Evolutionary conservation across 1,284 basidiomycete species (phyloP), one percentile per base, ranked within the genome.

Genomic region (Athelia psychrophila): DNA sequence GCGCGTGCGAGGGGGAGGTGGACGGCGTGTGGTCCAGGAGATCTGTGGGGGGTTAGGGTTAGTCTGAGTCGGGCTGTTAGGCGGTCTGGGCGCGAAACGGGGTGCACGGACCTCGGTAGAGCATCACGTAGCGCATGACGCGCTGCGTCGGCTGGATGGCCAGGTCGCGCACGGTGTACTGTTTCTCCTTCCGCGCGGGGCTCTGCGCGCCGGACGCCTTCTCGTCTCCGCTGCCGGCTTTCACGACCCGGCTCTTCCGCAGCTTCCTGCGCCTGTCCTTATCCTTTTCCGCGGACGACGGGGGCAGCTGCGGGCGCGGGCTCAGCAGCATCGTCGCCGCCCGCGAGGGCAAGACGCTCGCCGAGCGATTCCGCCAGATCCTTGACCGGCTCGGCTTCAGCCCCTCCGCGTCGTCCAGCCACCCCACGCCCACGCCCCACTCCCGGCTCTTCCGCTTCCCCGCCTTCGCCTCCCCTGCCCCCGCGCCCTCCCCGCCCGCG

Each of bases 131-230:
- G 58, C 86, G 75, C 73, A 81, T 83, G 22, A 86, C 78, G 49
- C 86, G 70, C 67, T 88, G 86, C 15, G 81, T 81, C 19, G 86
- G 86, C 55, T 84, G 70, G 55, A 88, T 88, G 3, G 83, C 86
- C 9, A 88, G 69, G 54, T 88, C 86, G 50, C 83, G 69, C 23
- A 83, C 70, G 22, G 67, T 62, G 18, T 71, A 59, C 47, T 60
- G 20, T 50, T 45, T 9, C 22, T 40, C 32, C 48, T 48, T 30
- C 13, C 27, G 5, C 6, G 27, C 27, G 5, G 27, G 27, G 27
- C n/a, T 55, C 32, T 46, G 38, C 52, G 32, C 51, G 23, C 20
- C 54, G 22, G 67, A 61, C n/a, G 71, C 20, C 50, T 45, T 4
- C 22, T 33, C 32, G 44, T 48, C 27, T 45, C 54, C 35, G 36